Evolutionary conservation across 495 filamentous ascomycete genomes (phyloP).

Genomic region (Neurospora sp.): DNA sequence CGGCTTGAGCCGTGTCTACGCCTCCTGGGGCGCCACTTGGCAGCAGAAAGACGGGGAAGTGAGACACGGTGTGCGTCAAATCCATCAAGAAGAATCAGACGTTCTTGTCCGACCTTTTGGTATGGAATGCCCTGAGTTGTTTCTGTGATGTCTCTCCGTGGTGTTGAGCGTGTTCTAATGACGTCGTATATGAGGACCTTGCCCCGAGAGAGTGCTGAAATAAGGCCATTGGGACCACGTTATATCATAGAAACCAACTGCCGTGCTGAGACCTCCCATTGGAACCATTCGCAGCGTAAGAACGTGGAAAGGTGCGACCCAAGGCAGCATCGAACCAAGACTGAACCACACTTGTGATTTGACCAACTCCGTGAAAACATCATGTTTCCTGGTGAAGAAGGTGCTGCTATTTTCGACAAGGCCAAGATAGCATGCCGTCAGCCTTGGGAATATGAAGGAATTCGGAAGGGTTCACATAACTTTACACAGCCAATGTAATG

Average conservation of each 20-base stretch:
- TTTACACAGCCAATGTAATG: not conserved
- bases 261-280: not conserved
- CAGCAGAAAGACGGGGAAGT: constrained; percentile 6
- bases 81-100: not conserved
- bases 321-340: not conserved
- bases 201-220: not conserved
- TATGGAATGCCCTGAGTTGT: not conserved
- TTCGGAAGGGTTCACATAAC: not conserved
- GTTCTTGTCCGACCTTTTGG: not conserved
- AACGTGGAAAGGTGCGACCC: not conserved
- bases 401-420: not conserved
- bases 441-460: not conserved
- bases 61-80: not conserved
- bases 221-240: not conserved
- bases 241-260: not conserved
- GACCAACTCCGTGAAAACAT: not conserved
- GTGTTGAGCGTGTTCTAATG: not conserved
- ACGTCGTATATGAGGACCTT: not conserved
- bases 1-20: constrained; percentile 24
- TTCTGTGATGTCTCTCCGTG: not conserved
- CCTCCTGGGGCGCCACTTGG: constrained; percentile 7
- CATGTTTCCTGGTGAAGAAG: not conserved
- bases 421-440: not conserved
- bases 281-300: not conserved
- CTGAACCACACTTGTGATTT: not conserved